Conservation (phyloP, 2,329 filamentous ascomycete genomes). For the Lachnellula subtilissima region DNA sequence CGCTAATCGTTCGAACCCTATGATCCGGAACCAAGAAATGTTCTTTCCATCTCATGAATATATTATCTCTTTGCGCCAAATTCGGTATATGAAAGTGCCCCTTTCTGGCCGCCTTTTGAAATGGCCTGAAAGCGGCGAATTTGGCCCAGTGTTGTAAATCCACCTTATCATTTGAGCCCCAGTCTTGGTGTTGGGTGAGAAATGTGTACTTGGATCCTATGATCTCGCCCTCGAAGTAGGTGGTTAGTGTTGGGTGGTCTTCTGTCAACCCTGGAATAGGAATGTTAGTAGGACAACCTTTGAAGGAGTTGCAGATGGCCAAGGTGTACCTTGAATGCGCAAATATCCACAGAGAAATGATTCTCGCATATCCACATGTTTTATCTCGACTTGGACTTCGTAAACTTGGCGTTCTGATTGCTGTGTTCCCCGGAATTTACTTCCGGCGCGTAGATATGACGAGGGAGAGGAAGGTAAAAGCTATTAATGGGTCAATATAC, state of each 20-base stretch:
- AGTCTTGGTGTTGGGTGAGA: slow-evolving; percentile 78
- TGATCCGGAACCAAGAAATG: slow-evolving; percentile 96
- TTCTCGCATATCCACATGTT: slow-evolving; percentile 90
- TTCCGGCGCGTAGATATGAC: slow-evolving; percentile 80
- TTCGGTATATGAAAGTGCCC: slow-evolving; percentile 61
- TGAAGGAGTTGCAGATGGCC: not conserved
- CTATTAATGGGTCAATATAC: slow-evolving; percentile 17
- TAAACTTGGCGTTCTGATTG: slow-evolving; percentile 91
- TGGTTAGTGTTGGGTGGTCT: slow-evolving; percentile 95
- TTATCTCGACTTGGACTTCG: slow-evolving; percentile 94
- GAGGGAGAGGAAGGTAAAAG: slow-evolving; percentile 71
- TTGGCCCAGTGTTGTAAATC: slow-evolving; percentile 91
- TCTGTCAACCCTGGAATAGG: slow-evolving; percentile 70
- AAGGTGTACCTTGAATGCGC: slow-evolving; percentile 76
- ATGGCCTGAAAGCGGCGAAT: slow-evolving; percentile 80
- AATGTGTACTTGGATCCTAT: slow-evolving; percentile 96
- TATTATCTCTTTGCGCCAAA: slow-evolving; percentile 73
- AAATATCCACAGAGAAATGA: slow-evolving; percentile 94
- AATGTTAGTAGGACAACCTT: not conserved
- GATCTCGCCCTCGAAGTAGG: slow-evolving; percentile 97
- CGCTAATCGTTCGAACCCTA: slow-evolving; percentile 81
- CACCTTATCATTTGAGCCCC: slow-evolving; percentile 88
- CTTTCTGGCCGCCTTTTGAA: slow-evolving; percentile 54
- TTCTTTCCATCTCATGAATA: slow-evolving; percentile 99
- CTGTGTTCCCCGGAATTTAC: slow-evolving; percentile 84